Conservation (phyloP, 176 grass and related monocot species). For the Ananas comosus region DNA sequence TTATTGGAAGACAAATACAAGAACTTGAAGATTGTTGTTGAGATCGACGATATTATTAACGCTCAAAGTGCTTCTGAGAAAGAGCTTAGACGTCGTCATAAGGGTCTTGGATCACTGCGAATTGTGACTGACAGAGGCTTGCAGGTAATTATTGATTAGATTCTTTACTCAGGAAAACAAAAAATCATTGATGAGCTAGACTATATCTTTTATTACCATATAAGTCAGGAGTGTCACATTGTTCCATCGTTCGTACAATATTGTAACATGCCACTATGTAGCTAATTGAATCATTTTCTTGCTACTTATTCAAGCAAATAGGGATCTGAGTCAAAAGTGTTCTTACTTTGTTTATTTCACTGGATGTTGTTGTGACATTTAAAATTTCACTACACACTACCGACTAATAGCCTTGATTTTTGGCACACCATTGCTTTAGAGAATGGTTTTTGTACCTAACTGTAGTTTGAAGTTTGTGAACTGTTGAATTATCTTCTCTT, state of each 20-base stretch:
- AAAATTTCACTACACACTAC: too few relatives aligned
- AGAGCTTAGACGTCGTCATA: slow-evolving; percentile 68
- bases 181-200: background rate
- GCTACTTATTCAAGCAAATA: too few relatives aligned
- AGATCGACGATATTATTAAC: slow-evolving; percentile 75
- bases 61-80: slow-evolving; percentile 54
- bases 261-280: too few relatives aligned
- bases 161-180: background rate
- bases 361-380: background rate
- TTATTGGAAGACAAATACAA: slow-evolving; percentile 79
- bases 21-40: slow-evolving; percentile 82
- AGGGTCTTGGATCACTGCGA: slow-evolving; percentile 62
- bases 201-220: too few relatives aligned
- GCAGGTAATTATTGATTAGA: slow-evolving; percentile 39
- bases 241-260: too few relatives aligned
- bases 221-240: too few relatives aligned
- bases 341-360: background rate
- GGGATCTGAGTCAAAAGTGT: background rate
- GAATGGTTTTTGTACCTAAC: too few relatives aligned
- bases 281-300: background rate
- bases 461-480: too few relatives aligned
- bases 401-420: too few relatives aligned
- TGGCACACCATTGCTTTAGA: too few relatives aligned
- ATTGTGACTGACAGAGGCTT: slow-evolving; percentile 77
- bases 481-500: too few relatives aligned